A percentile compares a stretch with the other conserved stretches of the same genome.
phyloP scores from a whole-genome alignment of 2,329 filamentous ascomycete genomes.

The Talaromyces sp. region DNA sequence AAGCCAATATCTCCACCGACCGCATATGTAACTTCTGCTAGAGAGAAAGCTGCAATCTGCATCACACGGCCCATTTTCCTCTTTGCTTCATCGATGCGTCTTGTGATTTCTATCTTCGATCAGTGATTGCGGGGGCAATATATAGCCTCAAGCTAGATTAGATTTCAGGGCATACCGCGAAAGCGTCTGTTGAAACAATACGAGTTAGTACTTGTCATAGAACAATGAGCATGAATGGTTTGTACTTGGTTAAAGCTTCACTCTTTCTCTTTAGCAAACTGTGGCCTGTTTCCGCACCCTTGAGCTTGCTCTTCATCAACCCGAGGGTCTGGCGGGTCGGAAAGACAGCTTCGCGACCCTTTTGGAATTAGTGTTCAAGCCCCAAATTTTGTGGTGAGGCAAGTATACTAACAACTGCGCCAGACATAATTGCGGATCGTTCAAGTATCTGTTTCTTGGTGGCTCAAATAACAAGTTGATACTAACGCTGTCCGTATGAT shows the following conservation, averaged over 20 bases:
- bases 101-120: slow-evolving; percentile 72
- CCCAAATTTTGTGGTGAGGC: slow-evolving; percentile 19
- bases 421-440: slow-evolving; percentile 39
- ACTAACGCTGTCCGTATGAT: slow-evolving; percentile 13
- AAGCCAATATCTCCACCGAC: slow-evolving; percentile 94
- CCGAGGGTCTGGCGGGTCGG: slow-evolving; percentile 95
- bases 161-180: slow-evolving; percentile 61
- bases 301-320: slow-evolving; percentile 96
- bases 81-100: slow-evolving; percentile 96
- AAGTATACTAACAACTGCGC: slow-evolving; percentile 34
- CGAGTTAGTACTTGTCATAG: slow-evolving; percentile 21
- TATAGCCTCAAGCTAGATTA: slow-evolving; percentile 22
- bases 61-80: slow-evolving; percentile 99
- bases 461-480: neutral
- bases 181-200: slow-evolving; percentile 62
- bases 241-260: slow-evolving; percentile 93
- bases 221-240: neutral
- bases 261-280: slow-evolving; percentile 96
- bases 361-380: slow-evolving; percentile 25
- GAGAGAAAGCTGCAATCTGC: slow-evolving; percentile 96
- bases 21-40: slow-evolving; percentile 95
- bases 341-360: slow-evolving; percentile 96
- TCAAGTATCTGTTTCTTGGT: neutral
- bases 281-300: slow-evolving; percentile 86
- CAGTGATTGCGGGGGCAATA: slow-evolving; percentile 22